These are phyloP conservation scores for Trametes villosa DNA, from an alignment of 768 basidiomycete species.

Conservation along the genomic window DNA sequence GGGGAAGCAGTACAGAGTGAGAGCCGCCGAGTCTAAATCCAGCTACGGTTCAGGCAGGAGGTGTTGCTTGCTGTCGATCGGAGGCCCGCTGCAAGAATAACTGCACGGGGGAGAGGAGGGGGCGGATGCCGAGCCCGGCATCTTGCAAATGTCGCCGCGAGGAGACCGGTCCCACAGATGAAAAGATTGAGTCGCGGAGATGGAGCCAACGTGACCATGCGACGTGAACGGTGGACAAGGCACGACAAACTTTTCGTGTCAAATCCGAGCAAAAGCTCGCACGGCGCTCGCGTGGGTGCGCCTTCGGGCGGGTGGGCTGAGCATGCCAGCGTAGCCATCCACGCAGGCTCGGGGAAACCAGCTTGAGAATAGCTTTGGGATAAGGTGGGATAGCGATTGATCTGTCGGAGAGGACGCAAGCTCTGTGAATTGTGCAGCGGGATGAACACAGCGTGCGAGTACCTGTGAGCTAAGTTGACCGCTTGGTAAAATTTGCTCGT, in stretches of 20 bases:
- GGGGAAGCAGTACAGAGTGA: neutral
- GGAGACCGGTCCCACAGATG: neutral
- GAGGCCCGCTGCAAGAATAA: constrained; percentile 8
- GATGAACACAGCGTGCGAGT: neutral
- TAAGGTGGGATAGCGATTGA: neutral
- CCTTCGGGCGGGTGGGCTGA: neutral
- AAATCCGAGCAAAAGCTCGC: neutral
- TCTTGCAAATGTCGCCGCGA: neutral
- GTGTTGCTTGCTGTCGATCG: constrained; percentile 4
- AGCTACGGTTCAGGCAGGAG: neutral
- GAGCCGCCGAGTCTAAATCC: constrained; percentile 19
- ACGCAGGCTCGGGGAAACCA: neutral
- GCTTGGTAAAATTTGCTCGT: neutral
- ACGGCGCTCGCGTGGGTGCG: neutral
- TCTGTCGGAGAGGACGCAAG: neutral
- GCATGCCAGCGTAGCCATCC: neutral
- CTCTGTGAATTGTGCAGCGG: neutral
- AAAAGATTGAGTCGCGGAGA: constrained; percentile 20
- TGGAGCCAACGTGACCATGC: constrained; percentile 12
- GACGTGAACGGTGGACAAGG: constrained; percentile 7
- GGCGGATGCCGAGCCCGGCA: constrained; percentile 12
- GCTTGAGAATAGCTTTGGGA: neutral
- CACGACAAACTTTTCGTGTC: constrained; percentile 7
- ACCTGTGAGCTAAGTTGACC: neutral
- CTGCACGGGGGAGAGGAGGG: neutral